Conservation (phyloP, 2,329 filamentous ascomycete species). For the Ceratocystis diversiconidia region DNA sequence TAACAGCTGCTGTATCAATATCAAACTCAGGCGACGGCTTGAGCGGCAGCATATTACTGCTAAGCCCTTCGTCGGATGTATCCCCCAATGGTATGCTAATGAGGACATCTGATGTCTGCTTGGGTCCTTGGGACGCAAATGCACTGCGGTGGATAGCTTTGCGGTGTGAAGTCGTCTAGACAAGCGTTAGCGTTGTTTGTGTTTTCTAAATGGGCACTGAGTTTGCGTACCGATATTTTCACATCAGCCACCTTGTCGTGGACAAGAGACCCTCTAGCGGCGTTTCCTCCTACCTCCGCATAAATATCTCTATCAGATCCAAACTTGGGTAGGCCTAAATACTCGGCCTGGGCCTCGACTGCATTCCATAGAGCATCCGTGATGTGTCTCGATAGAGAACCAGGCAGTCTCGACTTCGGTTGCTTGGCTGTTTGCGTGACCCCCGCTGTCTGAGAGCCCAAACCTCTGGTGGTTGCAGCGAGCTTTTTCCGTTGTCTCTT, state of each 20-base stretch:
- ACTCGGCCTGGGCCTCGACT: neutral
- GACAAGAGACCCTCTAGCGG: neutral
- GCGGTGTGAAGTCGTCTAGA: neutral
- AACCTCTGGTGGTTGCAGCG: neutral
- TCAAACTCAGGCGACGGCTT: constrained; percentile 1
- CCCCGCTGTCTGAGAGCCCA: neutral
- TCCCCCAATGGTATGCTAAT: constrained; percentile 5
- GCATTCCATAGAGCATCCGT: neutral
- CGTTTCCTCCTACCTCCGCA: too few relatives aligned
- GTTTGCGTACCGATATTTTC: neutral
- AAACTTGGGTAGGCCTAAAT: neutral
- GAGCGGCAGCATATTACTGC: neutral
- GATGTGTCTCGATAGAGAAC: neutral
- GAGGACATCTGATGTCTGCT: neutral
- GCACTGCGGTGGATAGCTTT: neutral
- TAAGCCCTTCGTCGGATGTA: neutral
- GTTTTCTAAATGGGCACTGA: neutral
- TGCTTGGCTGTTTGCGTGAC: neutral
- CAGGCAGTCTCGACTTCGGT: neutral
- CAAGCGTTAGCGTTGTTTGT: too few relatives aligned
- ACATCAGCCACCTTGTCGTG: neutral
- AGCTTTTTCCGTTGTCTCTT: neutral
- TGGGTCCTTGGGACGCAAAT: neutral
- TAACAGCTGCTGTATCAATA: constrained; percentile 4
- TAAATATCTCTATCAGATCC: neutral